Conservation (phyloP, 2,329 filamentous ascomycete species). For the Triangularia verruculosa region DNA sequence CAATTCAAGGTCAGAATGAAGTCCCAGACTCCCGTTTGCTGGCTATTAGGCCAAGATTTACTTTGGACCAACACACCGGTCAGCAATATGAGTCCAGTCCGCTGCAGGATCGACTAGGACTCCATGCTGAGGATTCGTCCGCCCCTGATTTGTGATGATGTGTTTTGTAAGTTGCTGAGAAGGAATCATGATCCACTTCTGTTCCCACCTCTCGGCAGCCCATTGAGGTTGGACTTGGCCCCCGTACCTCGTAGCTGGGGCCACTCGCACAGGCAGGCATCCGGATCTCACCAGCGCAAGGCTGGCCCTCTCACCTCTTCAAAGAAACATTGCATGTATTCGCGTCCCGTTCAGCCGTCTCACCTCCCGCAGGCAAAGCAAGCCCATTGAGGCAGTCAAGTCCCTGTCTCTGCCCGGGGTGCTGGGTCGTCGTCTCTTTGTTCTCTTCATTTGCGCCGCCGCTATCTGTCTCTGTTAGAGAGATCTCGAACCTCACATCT, state of each 20-base stretch:
- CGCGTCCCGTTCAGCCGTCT: background rate
- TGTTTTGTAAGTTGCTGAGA: background rate
- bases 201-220: background rate
- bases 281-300: constrained; percentile 1
- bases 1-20: background rate
- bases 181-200: background rate
- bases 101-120: background rate
- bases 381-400: background rate
- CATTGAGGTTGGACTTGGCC: background rate
- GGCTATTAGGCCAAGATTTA: background rate
- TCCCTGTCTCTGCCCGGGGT: background rate
- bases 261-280: constrained; percentile 4
- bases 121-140: background rate
- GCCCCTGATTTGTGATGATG: background rate
- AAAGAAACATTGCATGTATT: background rate
- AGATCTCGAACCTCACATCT: background rate
- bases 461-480: background rate
- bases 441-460: background rate
- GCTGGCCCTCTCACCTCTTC: constrained; percentile 7
- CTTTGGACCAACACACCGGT: constrained; percentile 1
- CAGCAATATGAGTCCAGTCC: constrained; percentile 1
- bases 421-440: background rate
- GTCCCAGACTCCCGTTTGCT: background rate
- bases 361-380: background rate
- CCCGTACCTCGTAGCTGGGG: constrained; percentile 6